Evolutionary conservation across 75 land plant species (phyloP).

Genomic region (Picea sitchensis): DNA sequence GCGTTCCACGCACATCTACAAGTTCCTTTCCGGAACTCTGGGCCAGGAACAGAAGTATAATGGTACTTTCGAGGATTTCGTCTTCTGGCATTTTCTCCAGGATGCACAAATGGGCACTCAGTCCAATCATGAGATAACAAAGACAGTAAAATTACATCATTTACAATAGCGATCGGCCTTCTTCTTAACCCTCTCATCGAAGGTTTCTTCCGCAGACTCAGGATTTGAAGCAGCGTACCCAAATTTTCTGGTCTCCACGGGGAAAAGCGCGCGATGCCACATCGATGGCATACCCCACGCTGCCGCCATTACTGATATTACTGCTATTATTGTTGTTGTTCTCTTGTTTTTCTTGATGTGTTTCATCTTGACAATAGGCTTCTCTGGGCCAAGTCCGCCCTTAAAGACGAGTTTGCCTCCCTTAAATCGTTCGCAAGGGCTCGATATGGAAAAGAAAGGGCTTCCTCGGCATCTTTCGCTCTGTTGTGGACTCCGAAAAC

Average conservation of each 20-base stretch:
- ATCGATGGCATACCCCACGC: conserved; percentile 69
- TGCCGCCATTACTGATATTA: conserved; percentile 7
- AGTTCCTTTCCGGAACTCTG: no score
- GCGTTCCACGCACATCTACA: no score
- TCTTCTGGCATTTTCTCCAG: no score
- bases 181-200: conserved; percentile 89
- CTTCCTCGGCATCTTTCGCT: no score
- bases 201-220: conserved; percentile 61
- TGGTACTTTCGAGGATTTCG: no score
- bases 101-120: no score
- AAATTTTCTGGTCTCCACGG: conserved; percentile 89
- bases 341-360: conserved; percentile 45
- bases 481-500: no score
- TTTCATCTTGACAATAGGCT: conserved; percentile 59
- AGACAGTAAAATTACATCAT: conserved; percentile 18
- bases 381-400: conserved; percentile 37
- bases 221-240: conserved; percentile 62
- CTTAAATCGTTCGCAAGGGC: conserved; percentile 50
- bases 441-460: conserved; percentile 16
- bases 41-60: no score
- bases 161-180: conserved; percentile 98
- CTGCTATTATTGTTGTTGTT: conserved; percentile 4
- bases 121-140: neutral
- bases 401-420: conserved; percentile 75
- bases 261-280: conserved; percentile 78